A percentile compares a stretch with the other conserved stretches of the same genome.
These are phyloP conservation scores for Cryphonectria radicalis DNA, from an alignment of 2,329 filamentous ascomycete genomes.

Conservation along the genomic window DNA sequence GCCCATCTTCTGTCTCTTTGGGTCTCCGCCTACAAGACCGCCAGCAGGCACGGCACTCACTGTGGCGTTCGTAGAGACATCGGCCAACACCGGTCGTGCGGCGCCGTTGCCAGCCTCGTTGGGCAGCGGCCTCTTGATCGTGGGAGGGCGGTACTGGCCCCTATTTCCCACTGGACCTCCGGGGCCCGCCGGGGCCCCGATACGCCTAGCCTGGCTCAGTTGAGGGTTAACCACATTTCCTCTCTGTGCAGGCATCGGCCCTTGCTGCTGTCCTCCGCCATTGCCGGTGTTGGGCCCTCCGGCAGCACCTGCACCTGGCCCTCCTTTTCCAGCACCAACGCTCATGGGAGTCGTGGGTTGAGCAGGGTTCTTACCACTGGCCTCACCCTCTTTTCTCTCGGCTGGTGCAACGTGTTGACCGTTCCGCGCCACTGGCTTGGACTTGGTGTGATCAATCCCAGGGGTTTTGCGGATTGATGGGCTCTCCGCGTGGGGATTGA, in stretches of 20 bases:
- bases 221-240: conserved; percentile 57
- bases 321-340: conserved; percentile 24
- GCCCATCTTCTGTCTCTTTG: conserved; percentile 56
- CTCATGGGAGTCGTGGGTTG: conserved; percentile 7
- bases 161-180: conserved; percentile 64
- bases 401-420: conserved; percentile 55
- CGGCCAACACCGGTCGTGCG: conserved; percentile 51
- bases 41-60: conserved; percentile 34
- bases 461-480: conserved; percentile 89
- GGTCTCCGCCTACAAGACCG: conserved; percentile 43
- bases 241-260: conserved; percentile 31
- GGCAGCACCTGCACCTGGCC: conserved; percentile 18
- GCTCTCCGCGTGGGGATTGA: conserved; percentile 76
- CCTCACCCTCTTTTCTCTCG: conserved; percentile 33
- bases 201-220: conserved; percentile 58
- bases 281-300: neutral
- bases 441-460: conserved; percentile 80
- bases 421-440: conserved; percentile 69
- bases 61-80: conserved; percentile 52
- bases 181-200: conserved; percentile 59
- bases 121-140: conserved; percentile 57
- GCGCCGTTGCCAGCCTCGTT: conserved; percentile 36
- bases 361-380: neutral
- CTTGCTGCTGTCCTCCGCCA: conserved; percentile 14
- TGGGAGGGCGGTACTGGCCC: conserved; percentile 61